Conservation (phyloP, 805 yeast species). For the Cyberlindnera maritima region DNA sequence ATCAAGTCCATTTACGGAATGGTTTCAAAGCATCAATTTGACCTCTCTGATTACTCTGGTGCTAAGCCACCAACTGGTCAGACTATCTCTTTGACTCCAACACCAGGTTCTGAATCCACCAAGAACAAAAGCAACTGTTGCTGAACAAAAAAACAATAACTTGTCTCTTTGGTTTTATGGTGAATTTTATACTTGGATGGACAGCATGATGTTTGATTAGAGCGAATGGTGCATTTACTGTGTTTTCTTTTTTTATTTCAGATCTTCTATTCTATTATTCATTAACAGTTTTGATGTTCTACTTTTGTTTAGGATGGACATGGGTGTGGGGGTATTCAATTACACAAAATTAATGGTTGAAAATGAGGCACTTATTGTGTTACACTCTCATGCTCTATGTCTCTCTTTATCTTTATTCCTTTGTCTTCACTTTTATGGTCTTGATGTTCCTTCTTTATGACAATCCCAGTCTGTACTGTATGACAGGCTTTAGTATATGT, state of each 20-base stretch:
- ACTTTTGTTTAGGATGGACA: no score
- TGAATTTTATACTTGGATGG: background rate
- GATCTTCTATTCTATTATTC: background rate
- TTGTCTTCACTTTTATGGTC: no score
- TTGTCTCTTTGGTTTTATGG: background rate
- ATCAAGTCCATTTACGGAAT: conserved; percentile 91
- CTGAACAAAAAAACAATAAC: conserved; percentile 32
- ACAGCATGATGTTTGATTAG: background rate
- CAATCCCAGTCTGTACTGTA: no score
- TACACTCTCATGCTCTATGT: no score
- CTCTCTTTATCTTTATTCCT: no score
- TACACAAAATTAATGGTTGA: no score
- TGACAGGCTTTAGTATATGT: no score
- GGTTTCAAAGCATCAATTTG: conserved; percentile 91
- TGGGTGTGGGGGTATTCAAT: no score
- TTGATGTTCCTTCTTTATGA: background rate
- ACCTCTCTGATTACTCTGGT: conserved; percentile 69
- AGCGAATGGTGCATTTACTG: background rate
- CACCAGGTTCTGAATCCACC: conserved; percentile 78
- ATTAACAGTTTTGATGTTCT: background rate
- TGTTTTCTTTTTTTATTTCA: background rate
- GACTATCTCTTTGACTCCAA: conserved; percentile 88
- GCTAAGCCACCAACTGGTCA: conserved; percentile 79
- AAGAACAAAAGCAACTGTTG: conserved; percentile 59
- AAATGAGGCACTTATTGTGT: no score